Evolutionary conservation across 163 green algal species (phyloP), one percentile per base, ranked within the genome.

Genomic region (Chloroidium sp.): DNA sequence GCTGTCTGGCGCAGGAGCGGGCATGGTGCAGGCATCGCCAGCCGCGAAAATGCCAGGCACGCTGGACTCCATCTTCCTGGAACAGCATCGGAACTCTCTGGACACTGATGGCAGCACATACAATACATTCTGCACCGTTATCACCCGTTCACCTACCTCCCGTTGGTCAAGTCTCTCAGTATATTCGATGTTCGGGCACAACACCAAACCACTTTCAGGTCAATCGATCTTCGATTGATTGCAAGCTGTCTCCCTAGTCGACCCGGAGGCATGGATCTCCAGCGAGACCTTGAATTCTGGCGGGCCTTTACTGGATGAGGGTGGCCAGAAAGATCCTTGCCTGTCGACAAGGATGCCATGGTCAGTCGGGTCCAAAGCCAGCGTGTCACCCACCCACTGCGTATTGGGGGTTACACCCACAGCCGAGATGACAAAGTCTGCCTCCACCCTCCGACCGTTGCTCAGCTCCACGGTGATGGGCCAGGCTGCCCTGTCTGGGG

Each of bases 391-490:
- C 69, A 97, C 78, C 93, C 92, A 97, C 2, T 82, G 79, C 1
- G 88, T 87, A 2, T 85, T 80, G 0, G 93, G 92, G 61, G 83
- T 77, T 59, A 97, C 92, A 1, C 94, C 94, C n/a, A 93, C 91
- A 2, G 89, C 93, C 3, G 82, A 86, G 3, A 97, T 86, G 14
- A 96, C 84, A 0, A 95, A 62, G 82, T 97, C 93, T 0, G 80
- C 87, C 36, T 79, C 85, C 12, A 91, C 59, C 62, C 78, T 76
- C 62, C 83, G 77, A 2, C 89, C 89, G 69, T 86, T 86, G 59
- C 75, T 92, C 12, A 93, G 82, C 8, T 62, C 4, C 10, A 86
- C 69, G 12, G 68, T 62, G 3, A 82, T 4, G 2, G 82, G 78
- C 82, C 82, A 85, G 12, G 6, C 13, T 58, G 8, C 12, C 69